phyloP scores from a whole-genome alignment of 2,329 filamentous ascomycete genomes.

The Colletotrichum gigasporum region DNA sequence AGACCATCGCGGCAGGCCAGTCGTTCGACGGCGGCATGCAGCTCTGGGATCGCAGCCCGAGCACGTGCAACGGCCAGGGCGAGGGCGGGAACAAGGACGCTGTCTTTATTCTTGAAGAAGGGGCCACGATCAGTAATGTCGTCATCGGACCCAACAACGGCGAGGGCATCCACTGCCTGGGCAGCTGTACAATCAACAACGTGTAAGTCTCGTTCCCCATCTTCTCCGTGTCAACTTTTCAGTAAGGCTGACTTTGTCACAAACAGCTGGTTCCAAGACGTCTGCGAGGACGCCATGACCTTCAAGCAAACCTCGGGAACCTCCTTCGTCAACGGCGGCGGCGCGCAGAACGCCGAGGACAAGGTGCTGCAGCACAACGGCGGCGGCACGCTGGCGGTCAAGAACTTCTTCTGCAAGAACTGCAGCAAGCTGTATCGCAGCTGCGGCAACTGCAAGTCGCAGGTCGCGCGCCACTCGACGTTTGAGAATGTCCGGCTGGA shows the following conservation, averaged over 20 bases:
- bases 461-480: conserved; percentile 49
- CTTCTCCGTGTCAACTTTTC: conserved; percentile 41
- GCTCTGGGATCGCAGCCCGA: conserved; percentile 49
- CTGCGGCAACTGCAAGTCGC: conserved; percentile 57
- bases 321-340: conserved; percentile 45
- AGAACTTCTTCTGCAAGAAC: conserved; percentile 51
- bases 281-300: conserved; percentile 46
- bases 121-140: conserved; percentile 54
- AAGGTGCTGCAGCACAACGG: conserved; percentile 32
- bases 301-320: conserved; percentile 47
- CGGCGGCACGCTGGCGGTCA: conserved; percentile 38
- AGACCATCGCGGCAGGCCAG: conserved; percentile 25
- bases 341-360: conserved; percentile 25
- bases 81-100: conserved; percentile 53
- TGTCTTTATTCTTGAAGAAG: conserved; percentile 51
- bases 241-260: no score
- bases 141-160: conserved; percentile 54
- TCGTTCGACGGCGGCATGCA: conserved; percentile 27
- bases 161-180: conserved; percentile 57
- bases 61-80: conserved; percentile 48
- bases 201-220: conserved; percentile 46
- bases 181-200: conserved; percentile 48
- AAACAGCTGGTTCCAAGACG: conserved; percentile 49
- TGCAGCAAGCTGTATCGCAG: conserved; percentile 57
- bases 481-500: conserved; percentile 54